A percentile compares a stretch with the other conserved stretches of the same genome.
These are phyloP conservation scores for Tausonia pullulans DNA, from an alignment of 1,284 basidiomycete genomes.

Conservation along the genomic window DNA sequence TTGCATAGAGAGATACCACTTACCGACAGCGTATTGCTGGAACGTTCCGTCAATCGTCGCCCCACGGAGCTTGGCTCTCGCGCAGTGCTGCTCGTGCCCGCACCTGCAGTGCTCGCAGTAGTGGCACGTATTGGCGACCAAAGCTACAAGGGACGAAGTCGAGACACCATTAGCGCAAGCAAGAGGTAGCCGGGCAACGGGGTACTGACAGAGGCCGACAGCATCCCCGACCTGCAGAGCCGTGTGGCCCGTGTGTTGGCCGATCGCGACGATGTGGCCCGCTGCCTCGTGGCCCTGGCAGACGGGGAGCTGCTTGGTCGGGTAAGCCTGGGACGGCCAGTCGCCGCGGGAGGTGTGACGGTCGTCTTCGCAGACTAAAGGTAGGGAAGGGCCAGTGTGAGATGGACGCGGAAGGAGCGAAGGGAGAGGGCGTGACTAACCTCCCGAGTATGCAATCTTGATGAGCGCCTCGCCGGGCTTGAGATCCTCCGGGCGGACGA, in stretches of 20 bases:
- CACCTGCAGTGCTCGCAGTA: too few species aligned
- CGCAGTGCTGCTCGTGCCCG: constrained; percentile 34
- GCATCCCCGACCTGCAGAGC: constrained; percentile 55
- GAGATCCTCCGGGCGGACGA: constrained; percentile 54
- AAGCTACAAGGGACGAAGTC: too few species aligned
- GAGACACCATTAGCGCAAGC: constrained; percentile 36
- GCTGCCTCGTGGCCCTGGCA: constrained; percentile 72
- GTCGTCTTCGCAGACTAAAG: too few species aligned
- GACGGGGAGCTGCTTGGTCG: constrained; percentile 56
- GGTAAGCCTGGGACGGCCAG: constrained; percentile 25
- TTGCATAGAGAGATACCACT: constrained; percentile 16
- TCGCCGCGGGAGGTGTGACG: too few species aligned
- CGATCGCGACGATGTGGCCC: constrained; percentile 53
- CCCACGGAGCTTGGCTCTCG: constrained; percentile 51
- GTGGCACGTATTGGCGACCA: too few species aligned
- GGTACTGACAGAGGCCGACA: constrained; percentile 50
- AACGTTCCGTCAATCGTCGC: constrained; percentile 75
- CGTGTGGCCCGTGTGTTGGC: constrained; percentile 46
- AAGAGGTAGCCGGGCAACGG: too few species aligned
- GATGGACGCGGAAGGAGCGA: too few species aligned
- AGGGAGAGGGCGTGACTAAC: too few species aligned
- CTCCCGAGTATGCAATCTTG: neutral
- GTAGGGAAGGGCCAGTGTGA: too few species aligned
- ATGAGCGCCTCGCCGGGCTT: constrained; percentile 41
- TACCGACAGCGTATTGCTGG: constrained; percentile 56